Percentiles rank a stretch among this genome's conserved stretches.
Evolutionary conservation across 177 flowering plant genomes (phyloP).

Genomic region (Telopea speciosissima): DNA sequence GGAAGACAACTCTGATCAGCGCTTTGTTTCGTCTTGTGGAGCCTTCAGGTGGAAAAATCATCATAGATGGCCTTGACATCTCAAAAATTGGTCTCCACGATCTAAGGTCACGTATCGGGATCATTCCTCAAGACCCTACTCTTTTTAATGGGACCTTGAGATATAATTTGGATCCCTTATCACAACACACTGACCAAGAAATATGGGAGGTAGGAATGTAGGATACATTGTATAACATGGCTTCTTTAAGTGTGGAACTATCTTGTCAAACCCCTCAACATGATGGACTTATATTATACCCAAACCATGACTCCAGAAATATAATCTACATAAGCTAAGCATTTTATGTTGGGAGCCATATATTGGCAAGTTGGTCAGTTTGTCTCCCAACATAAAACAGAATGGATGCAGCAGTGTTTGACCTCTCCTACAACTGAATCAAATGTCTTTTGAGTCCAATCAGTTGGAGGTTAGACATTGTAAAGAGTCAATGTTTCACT

Average conservation of each 20-base stretch:
- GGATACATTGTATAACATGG: neutral
- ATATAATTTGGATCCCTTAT: constrained; percentile 47
- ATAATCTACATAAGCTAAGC: neutral
- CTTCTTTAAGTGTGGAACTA: neutral
- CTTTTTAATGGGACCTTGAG: constrained; percentile 49
- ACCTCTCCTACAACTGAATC: too few relatives aligned
- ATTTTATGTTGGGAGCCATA: neutral
- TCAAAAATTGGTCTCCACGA: constrained; percentile 54
- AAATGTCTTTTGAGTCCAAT: too few relatives aligned
- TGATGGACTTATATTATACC: neutral
- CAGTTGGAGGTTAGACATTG: too few relatives aligned
- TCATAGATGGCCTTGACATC: constrained; percentile 45
- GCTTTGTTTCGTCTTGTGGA: constrained; percentile 51
- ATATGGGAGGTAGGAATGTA: constrained; percentile 29
- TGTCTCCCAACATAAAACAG: too few relatives aligned
- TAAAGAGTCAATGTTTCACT: too few relatives aligned
- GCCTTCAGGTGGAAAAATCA: constrained; percentile 38
- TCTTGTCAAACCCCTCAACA: neutral
- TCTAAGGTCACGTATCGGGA: constrained; percentile 40
- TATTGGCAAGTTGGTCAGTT: too few relatives aligned
- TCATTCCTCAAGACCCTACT: constrained; percentile 61
- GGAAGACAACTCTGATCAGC: constrained; percentile 46
- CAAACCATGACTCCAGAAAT: neutral
- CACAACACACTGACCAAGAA: constrained; percentile 27
- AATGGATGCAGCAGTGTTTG: too few relatives aligned